phyloP scores from a whole-genome alignment of 2,329 filamentous ascomycete genomes.

The Blumeriella jaapii region DNA sequence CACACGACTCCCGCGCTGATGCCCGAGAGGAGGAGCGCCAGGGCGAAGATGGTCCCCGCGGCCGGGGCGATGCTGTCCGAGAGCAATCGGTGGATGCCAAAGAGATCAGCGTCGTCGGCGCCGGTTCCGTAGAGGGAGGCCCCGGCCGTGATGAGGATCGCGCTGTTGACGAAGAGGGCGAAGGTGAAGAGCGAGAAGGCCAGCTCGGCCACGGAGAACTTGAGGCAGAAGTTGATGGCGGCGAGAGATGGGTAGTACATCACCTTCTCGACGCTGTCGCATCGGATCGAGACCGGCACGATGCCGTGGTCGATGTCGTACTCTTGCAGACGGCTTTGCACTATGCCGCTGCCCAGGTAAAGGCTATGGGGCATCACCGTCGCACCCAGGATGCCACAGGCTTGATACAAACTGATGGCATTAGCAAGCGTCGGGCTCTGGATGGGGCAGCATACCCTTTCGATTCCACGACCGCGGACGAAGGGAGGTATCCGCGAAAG shows the following conservation, averaged over 20 bases:
- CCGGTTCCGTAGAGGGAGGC: constrained; percentile 56
- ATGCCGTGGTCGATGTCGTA: constrained; percentile 50
- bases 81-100: constrained; percentile 67
- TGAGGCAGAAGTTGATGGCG: constrained; percentile 64
- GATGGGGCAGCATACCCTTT: constrained; percentile 32
- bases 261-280: constrained; percentile 30
- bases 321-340: constrained; percentile 53
- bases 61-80: constrained; percentile 56
- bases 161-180: constrained; percentile 72
- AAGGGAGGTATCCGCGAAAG: constrained; percentile 54
- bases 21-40: constrained; percentile 70
- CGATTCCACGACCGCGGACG: constrained; percentile 43
- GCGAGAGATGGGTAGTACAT: constrained; percentile 60
- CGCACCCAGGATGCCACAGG: constrained; percentile 66
- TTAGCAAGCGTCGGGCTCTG: constrained; percentile 15
- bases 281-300: constrained; percentile 24
- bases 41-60: constrained; percentile 73
- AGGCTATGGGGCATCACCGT: constrained; percentile 64
- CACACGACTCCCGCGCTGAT: constrained; percentile 77
- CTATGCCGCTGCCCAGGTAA: constrained; percentile 58
- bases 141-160: constrained; percentile 73
- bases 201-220: constrained; percentile 61
- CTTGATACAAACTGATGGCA: constrained; percentile 45
- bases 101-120: constrained; percentile 63
- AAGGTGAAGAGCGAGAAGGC: constrained; percentile 67